phyloP scores from a whole-genome alignment of 768 basidiomycete species.

The Amanita exitialis region DNA sequence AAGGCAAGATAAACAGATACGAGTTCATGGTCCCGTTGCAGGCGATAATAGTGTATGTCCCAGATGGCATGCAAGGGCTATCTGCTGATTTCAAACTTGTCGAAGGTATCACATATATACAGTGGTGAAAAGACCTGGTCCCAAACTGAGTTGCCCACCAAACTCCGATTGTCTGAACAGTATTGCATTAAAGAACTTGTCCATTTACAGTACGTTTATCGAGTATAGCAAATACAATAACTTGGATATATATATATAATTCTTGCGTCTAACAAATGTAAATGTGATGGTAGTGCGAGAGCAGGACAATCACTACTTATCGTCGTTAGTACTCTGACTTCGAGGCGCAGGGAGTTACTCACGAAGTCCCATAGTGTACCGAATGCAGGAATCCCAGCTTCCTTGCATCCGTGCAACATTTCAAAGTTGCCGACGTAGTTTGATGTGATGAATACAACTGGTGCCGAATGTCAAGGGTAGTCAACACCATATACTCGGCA shows the following conservation, averaged over 20 bases:
- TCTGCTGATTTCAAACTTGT: too few relatives aligned
- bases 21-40: too few relatives aligned
- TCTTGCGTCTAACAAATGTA: not conserved
- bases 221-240: not conserved
- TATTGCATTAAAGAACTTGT: not conserved
- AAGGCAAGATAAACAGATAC: too few relatives aligned
- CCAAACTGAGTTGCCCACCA: too few relatives aligned
- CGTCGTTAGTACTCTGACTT: not conserved
- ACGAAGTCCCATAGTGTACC: slow-evolving; percentile 68
- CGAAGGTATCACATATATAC: too few relatives aligned
- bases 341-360: slow-evolving; percentile 10
- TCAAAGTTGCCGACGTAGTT: slow-evolving; percentile 72
- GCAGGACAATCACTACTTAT: not conserved
- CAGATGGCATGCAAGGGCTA: too few relatives aligned
- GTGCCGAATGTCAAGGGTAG: slow-evolving; percentile 1
- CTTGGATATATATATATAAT: not conserved
- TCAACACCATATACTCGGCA: not conserved
- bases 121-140: too few relatives aligned
- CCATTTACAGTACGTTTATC: not conserved
- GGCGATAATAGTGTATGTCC: too few relatives aligned
- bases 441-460: slow-evolving; percentile 79
- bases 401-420: slow-evolving; percentile 72
- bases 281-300: not conserved
- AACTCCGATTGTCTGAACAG: not conserved
- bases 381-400: slow-evolving; percentile 54